phyloP scores from a whole-genome alignment of 106 monocot species.

The Acorus calamus region DNA sequence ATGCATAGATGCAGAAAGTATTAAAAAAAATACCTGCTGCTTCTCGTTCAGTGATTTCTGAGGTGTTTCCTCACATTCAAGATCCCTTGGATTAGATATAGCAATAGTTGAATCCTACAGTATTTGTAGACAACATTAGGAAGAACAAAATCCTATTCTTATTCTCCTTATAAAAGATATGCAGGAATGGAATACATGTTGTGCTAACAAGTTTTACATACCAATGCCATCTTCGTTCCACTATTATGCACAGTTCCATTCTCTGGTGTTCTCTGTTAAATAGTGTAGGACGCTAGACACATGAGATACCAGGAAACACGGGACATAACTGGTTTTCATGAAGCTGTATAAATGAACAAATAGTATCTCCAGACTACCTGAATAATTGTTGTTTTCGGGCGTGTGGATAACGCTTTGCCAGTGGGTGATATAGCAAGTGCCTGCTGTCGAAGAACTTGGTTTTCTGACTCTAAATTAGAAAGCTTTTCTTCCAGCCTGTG shows the following conservation, averaged over 20 bases:
- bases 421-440: constrained; percentile 80
- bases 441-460: constrained; percentile 82
- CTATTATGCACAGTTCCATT: constrained; percentile 50
- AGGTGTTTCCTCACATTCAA: constrained; percentile 85
- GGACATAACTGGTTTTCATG: not conserved
- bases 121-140: not conserved
- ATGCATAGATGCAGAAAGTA: too few relatives aligned
- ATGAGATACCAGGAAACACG: not conserved
- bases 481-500: constrained; percentile 73
- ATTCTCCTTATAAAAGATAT: not conserved
- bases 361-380: constrained; percentile 23
- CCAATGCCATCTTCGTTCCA: constrained; percentile 39
- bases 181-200: not conserved
- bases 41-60: constrained; percentile 97
- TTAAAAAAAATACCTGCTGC: constrained; percentile 52
- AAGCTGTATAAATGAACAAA: too few relatives aligned
- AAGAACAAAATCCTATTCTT: not conserved
- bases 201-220: constrained; percentile 16
- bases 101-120: constrained; percentile 49
- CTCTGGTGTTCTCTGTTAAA: constrained; percentile 65
- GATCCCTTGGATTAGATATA: constrained; percentile 37
- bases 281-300: constrained; percentile 4
- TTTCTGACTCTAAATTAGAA: constrained; percentile 73
- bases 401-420: constrained; percentile 52
- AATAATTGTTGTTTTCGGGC: constrained; percentile 49